Evolutionary conservation across 73 alveolate genomes (phyloP), one percentile per base, ranked within the genome.

Genomic region (Tetrahymena thermophila): DNA sequence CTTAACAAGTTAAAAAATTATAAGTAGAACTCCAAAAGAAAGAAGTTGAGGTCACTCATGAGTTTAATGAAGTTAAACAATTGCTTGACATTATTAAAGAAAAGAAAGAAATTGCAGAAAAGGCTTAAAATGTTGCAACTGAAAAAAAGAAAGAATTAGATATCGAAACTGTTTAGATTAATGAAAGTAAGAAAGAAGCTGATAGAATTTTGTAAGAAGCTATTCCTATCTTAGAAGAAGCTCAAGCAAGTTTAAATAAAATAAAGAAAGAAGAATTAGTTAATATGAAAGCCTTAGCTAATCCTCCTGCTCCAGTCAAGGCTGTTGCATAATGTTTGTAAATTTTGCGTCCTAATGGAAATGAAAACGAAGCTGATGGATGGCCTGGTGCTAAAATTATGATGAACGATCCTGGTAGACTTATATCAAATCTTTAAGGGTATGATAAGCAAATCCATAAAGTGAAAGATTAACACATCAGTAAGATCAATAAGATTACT

Each of bases 1-100:
- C 98, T 34, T 99, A 98, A 85, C 97, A 98, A 95, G 99, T 99
- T 21, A 99, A 98, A 25, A 99, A 96, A 11, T 96, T 99, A 93
- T 94, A 98, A 71, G 96, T 96, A 50, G 98, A 97, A 94, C 96
- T 98, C 16, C 98, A 97, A 35, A 96, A 96, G 17, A 98, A 98
- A 96, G 97, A 98, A 94, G 97, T 94, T 43, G 98, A 98, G 94
- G 98, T 98, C 85, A 97, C 96, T n/a, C 97, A 93, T 83, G 98
- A 98, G 95, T 96, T 94, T 58, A 37, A 96, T 94, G 97, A 96
- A 35, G 99, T 98, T 23, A 98, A 97, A 96, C 97, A 96, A 43
- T 96, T 98, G 85, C 97, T 98, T 43, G 97, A 97, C n/a, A 98
- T 96, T 84, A 96, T 98, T 94, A 96, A 94, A 43, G 99, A 94